Evolutionary conservation across 768 basidiomycete species (phyloP).

Genomic region (Trametes cingulata): DNA sequence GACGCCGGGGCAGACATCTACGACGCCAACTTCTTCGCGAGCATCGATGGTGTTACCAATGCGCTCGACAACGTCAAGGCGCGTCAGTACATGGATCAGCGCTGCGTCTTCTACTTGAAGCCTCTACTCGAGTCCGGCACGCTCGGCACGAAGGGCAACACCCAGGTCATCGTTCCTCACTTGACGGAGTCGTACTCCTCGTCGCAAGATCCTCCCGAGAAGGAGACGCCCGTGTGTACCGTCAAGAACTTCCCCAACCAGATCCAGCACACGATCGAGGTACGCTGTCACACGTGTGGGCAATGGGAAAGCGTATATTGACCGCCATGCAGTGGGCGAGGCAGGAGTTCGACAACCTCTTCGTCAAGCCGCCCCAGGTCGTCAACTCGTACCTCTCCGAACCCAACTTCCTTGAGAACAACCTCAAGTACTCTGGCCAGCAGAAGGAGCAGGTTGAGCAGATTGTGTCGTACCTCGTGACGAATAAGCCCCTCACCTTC

Average conservation of each 20-base stretch:
- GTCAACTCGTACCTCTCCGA: conserved; percentile 97
- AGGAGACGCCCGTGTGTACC: conserved; percentile 94
- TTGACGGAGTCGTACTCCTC: conserved; percentile 96
- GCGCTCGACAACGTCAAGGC: conserved; percentile 97
- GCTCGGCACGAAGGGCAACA: conserved; percentile 96
- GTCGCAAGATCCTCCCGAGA: conserved; percentile 98
- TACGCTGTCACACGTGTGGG: conserved; percentile 33
- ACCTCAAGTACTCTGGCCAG: conserved; percentile 88
- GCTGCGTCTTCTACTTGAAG: conserved; percentile 95
- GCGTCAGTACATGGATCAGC: conserved; percentile 98
- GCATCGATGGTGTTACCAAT: conserved; percentile 93
- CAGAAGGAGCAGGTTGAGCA: conserved; percentile 88
- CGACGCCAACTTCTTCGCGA: conserved; percentile 82
- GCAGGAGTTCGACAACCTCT: conserved; percentile 87
- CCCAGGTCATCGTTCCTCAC: conserved; percentile 92
- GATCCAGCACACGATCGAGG: conserved; percentile 97
- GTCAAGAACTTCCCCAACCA: conserved; percentile 99
- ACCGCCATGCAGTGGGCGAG: conserved; percentile 75
- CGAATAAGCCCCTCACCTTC: conserved; percentile 90
- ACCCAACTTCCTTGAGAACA: conserved; percentile 90
- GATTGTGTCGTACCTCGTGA: conserved; percentile 86
- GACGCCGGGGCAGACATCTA: conserved; percentile 64
- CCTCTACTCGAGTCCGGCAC: conserved; percentile 97
- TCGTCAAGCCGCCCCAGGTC: conserved; percentile 91
- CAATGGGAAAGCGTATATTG: not conserved